Base-by-base conservation (phyloP, 176 grass and related monocot species). In the Bolboschoenus planiculmis region DNA sequence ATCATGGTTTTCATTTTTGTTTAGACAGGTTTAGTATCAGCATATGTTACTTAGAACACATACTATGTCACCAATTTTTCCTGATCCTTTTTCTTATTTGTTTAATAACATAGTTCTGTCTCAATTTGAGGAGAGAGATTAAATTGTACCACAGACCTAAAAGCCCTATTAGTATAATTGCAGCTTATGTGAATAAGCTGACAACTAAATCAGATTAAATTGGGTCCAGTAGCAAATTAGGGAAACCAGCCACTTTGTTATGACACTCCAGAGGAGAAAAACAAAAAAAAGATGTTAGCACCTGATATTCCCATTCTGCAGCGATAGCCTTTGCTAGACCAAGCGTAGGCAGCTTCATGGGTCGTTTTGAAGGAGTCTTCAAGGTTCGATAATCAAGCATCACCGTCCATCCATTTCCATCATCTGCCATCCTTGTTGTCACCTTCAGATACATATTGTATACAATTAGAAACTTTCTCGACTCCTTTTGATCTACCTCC, bases 341-440 rank as follows among this genome's bases (percentile, higher is more conserved):
- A 3, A 88, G 91, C 21, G 87, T 90, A 65, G 79, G 88, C 50
- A 99, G 91, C 87, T 95, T 99, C 79, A 99, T 86, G 20, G 57
- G 85, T 1, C 92, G 78, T 85, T 99, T 99, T 1, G 90, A 90
- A 15, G 96, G 96, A 47, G 92, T 86, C 79, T 99, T 99, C 44
- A 99, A 90, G 29, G 96, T 99, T 60, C 92, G 85, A 88, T 99
- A 99, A 65, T 99, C 96, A n/a, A 99, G 92, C 92, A 99, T 99
- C 82, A 99, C 96, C 7, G 96, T 90, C 96, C 96, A 99, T 36
- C 92, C 96, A 59, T 99, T 99, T 5, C 96, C 96, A 67, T 99
- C 96, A 44, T 95, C 92, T 64, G 92, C 90, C 47, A 58, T 80
- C 26, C 96, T 90, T 29, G 90, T 92, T 50, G 96, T 99, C 39